Base-by-base conservation (phyloP, 805 yeast species). In the Torulaspora indica region DNA sequence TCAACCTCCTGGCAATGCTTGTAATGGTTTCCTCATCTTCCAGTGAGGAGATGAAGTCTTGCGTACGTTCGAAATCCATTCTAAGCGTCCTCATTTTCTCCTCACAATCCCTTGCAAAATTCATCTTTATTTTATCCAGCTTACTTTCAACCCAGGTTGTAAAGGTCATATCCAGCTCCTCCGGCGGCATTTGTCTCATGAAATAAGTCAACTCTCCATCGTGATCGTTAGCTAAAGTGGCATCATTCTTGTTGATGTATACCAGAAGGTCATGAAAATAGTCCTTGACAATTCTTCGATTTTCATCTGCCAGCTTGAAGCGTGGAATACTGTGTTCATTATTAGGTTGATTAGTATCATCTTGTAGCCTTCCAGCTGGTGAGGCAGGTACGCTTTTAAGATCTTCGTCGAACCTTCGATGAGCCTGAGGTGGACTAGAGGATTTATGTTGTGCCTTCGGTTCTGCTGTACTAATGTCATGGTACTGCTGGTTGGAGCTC, bases 141-240 rank as follows among this genome's bases (percentile, higher is more conserved):
- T 74, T 73, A 23, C 69, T 68, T 27, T 69, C 59, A 5, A 85
- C 64, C 95, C 95, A 88, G 47, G 83, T 77, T 38, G 73, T 71
- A n/a, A 87, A 75, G 0, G 84, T 77, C 82, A 82, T 78, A 9
- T 76, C 70, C 52, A 85, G 69, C 56, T 85, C 89, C 20, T 75
- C 76, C 24, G 75, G 78, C 0, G 91, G 90, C 78, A 85, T 79
- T 34, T 78, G 78, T 1, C 79, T 72, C 5, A 83, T 77, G 54
- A 84, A 84, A 39, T 70, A 70, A 0, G 85, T 77, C 17, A 85
- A 63, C 23, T 75, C 74, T 1, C 91, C 89, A 46, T 81, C 86
- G 32, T 69, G 59, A 57, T 85, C 95, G 49, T 81, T 78, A 50
- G 47, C 40, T 15, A 63, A 38, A 3, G 58, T 47, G 3, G 65